Evolutionary conservation across 2,329 filamentous ascomycete genomes (phyloP), one percentile per base, ranked within the genome.

Genomic region (Clarireedia paspali): DNA sequence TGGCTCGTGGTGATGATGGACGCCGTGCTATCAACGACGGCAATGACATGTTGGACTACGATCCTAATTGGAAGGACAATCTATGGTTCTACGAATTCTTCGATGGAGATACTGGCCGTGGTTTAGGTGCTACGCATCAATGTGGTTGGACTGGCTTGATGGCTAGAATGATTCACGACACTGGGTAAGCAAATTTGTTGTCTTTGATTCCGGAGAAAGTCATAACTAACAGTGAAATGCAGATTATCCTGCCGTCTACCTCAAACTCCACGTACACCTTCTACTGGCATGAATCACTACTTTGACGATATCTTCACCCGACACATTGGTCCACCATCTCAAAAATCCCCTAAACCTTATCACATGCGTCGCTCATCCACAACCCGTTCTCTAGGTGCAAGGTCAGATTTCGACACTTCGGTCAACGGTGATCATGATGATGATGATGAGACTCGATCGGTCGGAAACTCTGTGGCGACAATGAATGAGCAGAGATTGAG

Each of bases 21-120:
- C 85, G 89, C 59, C 86, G 94, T 61, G 92, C 91, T 61, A 88
- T 95, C 76, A 95, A 97, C 66, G 85, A 82, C 55, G 87, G 89
- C 17, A 90, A 88, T 63, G 86, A 96, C 64, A 80, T 86, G 62
- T 83, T 96, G 34, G 91, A 97, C 73, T 96, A 88, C 67, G 91
- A 97, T 68, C 85, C 89, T 24, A 78, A 96, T 71, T 97, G 92
- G 92, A 92, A 87, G 71, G 91, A 95, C 66, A 83, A 91, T 67
- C 77, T 97, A 65, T 96, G 90, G 89, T 97, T 95, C 78, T 88
- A 95, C 69, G 92, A 97, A 71, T 97, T 95, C 77, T 97, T 97
- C 69, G 92, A 97, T 68, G 92, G 91, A 40, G 91, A 97, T 70
- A 85, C 79, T 50, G 92, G 92, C 14, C 87, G 91, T 63, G 92